Evolutionary conservation across 495 filamentous ascomycete species (phyloP), one percentile per base, ranked within the genome.

Genomic region (Aspergillus steynii): DNA sequence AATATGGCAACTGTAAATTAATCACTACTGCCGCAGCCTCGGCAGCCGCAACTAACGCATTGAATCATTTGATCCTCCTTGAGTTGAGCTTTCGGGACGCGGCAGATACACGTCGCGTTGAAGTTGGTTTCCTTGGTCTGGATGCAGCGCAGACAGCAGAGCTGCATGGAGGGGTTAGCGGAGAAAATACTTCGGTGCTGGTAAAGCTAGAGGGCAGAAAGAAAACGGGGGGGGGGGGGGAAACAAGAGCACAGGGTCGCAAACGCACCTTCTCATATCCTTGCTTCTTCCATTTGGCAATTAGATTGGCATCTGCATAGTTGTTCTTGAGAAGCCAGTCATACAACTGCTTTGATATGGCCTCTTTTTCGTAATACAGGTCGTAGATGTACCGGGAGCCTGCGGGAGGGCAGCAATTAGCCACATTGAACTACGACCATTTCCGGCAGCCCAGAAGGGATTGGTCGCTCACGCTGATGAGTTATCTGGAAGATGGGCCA

Each of bases 201-300:
- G 37, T 42, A 4, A 15, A 42, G 2, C 9, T 20, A 20, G 20
- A 20, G 20, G 20, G 20, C 20, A 20, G 20, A 20, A 20, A 20
- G 20, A 20, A 20, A 20, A 20, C 20, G 20, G 20, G 20, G 20
- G 20, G 20, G 20, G 20, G 20, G 20, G 20, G 20, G 20, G 20
- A 20, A 20, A 20, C 20, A 20, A 20, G 20, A 20, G 20, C 20
- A 20, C 20, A 20, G 20, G 20, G 20, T 20, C 20, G 20, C 20
- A 12, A 37, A 55, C 81, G 52, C 75, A 91, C 90, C 86, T 98
- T 97, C 77, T 98, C 95, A 76, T 99, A 99, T 26, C 95, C 96
- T 69, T 94, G 90, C 78, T 98, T 99, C 84, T 99, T 99, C 95
- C 95, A 99, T 78, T 99, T 98, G 15, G 95, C 95, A 69, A 99